Evolutionary conservation across 805 yeast species (phyloP).

Genomic region (Saturnispora galanensis): DNA sequence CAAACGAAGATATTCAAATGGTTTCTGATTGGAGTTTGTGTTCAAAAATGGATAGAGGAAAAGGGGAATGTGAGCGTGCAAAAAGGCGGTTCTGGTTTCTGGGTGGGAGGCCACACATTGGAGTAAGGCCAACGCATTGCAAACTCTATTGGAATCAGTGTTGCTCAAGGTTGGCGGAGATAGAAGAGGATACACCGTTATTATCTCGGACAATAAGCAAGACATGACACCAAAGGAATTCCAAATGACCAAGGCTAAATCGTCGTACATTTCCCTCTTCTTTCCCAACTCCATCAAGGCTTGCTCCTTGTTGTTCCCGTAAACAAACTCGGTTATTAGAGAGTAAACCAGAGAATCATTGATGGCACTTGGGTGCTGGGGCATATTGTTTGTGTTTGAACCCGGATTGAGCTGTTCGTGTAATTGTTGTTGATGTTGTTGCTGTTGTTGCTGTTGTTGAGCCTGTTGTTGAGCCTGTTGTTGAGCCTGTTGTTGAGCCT

Average conservation of each 20-base stretch:
- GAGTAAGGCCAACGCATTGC: slow-evolving; percentile 87
- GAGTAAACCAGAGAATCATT: slow-evolving; percentile 78
- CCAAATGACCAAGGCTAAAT: slow-evolving; percentile 88
- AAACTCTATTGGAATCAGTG: slow-evolving; percentile 83
- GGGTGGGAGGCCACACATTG: slow-evolving; percentile 96
- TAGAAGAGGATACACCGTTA: slow-evolving; percentile 79
- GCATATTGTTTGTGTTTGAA: no score
- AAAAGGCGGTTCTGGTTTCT: slow-evolving; percentile 75
- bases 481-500: slow-evolving; percentile 5
- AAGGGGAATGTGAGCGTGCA: slow-evolving; percentile 85
- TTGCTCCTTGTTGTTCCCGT: slow-evolving; percentile 87
- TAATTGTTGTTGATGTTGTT: slow-evolving; percentile 6
- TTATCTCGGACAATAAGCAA: slow-evolving; percentile 77
- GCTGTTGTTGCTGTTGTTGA: slow-evolving; percentile 4
- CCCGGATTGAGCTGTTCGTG: background rate
- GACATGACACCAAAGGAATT: slow-evolving; percentile 96
- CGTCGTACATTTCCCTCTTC: slow-evolving; percentile 90
- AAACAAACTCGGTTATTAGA: slow-evolving; percentile 83
- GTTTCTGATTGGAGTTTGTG: slow-evolving; percentile 82
- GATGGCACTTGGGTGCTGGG: slow-evolving; percentile 28
- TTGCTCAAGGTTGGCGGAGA: slow-evolving; percentile 82
- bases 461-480: slow-evolving; percentile 6
- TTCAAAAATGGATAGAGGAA: slow-evolving; percentile 89
- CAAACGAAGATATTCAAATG: slow-evolving; percentile 86
- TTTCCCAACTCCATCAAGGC: slow-evolving; percentile 89